Evolutionary conservation across 139 green algal species (phyloP).

Genomic region (Coelastrella sp.): DNA sequence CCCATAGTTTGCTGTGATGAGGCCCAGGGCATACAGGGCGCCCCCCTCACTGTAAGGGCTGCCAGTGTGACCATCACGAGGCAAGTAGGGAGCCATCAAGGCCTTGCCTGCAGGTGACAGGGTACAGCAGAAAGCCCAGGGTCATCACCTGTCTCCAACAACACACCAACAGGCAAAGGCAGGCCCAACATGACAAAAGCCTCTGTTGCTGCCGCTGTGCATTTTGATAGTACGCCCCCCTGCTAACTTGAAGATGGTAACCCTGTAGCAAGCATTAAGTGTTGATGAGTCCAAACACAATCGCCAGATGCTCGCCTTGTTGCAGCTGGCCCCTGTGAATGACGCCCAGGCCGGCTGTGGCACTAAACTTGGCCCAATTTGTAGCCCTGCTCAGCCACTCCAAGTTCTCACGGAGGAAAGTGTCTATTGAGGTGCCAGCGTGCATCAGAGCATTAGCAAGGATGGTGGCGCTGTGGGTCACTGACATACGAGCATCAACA

Average conservation of each 20-base stretch:
- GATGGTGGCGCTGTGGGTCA: constrained; percentile 95
- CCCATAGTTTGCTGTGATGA: constrained; percentile 97
- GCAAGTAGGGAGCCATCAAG: constrained; percentile 97
- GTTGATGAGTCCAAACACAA: background rate
- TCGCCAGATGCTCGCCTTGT: constrained; percentile 58
- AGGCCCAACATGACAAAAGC: background rate
- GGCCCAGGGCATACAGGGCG: constrained; percentile 96
- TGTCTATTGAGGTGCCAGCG: constrained; percentile 94
- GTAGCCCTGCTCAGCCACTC: constrained; percentile 97
- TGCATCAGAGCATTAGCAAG: constrained; percentile 98
- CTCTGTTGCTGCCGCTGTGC: background rate
- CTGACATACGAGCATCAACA: constrained; percentile 83
- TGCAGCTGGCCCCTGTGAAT: constrained; percentile 96
- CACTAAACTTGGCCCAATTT: constrained; percentile 99
- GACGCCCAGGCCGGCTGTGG: constrained; percentile 96
- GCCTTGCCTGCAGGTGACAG: constrained; percentile 48
- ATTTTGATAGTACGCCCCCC: too few relatives aligned
- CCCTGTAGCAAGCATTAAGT: background rate
- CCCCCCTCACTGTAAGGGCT: constrained; percentile 88
- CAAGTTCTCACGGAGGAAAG: constrained; percentile 96
- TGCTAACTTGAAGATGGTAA: too few relatives aligned
- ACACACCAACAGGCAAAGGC: too few relatives aligned
- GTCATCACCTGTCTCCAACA: too few relatives aligned
- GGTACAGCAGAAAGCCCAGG: too few relatives aligned
- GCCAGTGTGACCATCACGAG: constrained; percentile 69